Conservation (phyloP, 306 rosid species). For the Vigna reflexopilosa region DNA sequence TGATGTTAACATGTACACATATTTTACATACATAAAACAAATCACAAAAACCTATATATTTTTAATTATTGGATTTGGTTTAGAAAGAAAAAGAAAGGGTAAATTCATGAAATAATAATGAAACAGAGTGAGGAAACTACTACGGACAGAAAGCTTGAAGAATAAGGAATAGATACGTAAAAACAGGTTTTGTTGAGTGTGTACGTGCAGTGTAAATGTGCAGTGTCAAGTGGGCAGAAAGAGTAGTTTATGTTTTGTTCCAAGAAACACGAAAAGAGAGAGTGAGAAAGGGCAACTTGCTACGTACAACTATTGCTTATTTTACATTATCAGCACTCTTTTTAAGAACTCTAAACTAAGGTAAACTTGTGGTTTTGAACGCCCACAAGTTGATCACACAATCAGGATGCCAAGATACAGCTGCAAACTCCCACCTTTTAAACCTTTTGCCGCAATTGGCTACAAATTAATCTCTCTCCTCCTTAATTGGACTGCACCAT, state of each 20-base stretch:
- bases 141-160: background rate
- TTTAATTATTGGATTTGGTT: too few relatives aligned
- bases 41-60: background rate
- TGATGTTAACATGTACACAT: background rate
- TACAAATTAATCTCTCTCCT: background rate
- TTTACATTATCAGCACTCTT: slow-evolving; percentile 24
- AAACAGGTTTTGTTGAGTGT: background rate
- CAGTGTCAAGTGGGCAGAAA: background rate
- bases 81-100: background rate
- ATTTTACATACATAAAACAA: background rate
- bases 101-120: background rate
- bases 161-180: background rate
- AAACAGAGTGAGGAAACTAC: background rate
- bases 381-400: slow-evolving; percentile 16
- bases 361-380: slow-evolving; percentile 12
- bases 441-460: slow-evolving; percentile 14
- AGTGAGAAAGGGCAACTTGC: slow-evolving; percentile 30
- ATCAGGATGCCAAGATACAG: slow-evolving; percentile 35
- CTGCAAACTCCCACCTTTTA: slow-evolving; percentile 31
- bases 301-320: background rate
- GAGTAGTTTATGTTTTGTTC: slow-evolving; percentile 39
- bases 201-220: background rate
- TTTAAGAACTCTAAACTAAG: slow-evolving; percentile 4
- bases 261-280: slow-evolving; percentile 40
- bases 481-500: background rate